Evolutionary conservation across 257 asterid species (phyloP).

Genomic region (Scutellaria baicalensis): DNA sequence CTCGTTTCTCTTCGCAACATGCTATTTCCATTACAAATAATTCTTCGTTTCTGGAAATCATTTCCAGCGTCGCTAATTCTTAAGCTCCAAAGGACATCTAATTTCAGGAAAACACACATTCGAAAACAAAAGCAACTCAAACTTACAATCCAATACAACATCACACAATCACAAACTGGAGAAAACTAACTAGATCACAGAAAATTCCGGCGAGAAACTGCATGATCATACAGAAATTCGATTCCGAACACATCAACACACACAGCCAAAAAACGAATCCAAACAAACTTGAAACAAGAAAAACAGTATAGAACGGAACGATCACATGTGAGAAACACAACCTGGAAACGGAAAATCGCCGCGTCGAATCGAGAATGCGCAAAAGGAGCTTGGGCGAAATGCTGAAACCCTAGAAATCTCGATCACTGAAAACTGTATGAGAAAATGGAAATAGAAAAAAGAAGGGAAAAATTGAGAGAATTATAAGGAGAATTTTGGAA

Average conservation of each 20-base stretch:
- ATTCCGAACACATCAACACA: neutral
- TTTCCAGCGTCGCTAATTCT: neutral
- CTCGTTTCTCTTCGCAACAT: neutral
- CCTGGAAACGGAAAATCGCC: neutral
- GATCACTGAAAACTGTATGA: constrained; percentile 8
- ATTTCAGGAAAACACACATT: neutral
- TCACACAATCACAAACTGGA: neutral
- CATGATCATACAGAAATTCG: constrained; percentile 4
- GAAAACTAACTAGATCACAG: neutral
- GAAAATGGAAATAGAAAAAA: neutral
- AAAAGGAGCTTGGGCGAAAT: constrained; percentile 2
- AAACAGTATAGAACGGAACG: neutral
- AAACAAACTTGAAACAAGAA: neutral
- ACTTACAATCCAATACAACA: neutral
- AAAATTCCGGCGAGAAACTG: constrained; percentile 1
- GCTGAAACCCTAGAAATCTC: constrained; percentile 17
- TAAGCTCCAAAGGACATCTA: neutral
- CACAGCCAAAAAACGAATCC: neutral
- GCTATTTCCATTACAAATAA: neutral
- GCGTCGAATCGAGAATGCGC: constrained; percentile 14
- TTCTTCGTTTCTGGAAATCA: neutral
- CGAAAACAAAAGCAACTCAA: neutral
- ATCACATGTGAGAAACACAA: constrained; percentile 12
- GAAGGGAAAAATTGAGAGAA: constrained; percentile 1
- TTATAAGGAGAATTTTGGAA: constrained; percentile 14